Base-by-base conservation (phyloP, 768 basidiomycete species). In the Mycena olivaceomarginata region DNA sequence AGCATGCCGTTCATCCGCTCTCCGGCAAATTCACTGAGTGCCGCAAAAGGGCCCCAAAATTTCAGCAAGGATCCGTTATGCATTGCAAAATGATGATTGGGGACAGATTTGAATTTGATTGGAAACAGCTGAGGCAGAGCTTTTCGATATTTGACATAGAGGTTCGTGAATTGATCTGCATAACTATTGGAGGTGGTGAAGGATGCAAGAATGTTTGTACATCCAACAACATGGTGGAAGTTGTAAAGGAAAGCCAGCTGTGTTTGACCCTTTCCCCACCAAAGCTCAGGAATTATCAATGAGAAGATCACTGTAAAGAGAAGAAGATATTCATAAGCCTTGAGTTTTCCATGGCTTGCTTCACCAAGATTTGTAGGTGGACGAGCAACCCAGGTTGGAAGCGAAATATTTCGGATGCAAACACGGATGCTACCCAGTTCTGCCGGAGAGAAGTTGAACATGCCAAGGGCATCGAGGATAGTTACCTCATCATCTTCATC, bases 31-130 rank as follows among this genome's bases (percentile, higher is more conserved):
- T 86, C 84, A 81, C 83, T 84, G 12, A 86, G 65, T 6, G 59
- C 62, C 16, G 80, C 22, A 5, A 85, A 66, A 40, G 85, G 83
- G 1, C 84, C 85, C 85, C 85, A 86, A 62, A 70, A 81, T 69
- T 84, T 84, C 16, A 86, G 60, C 1, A 81, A 63, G 10, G 74
- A 68, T 15, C 70, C 80, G 80, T 83, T 81, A 57, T 86, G 85
- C 85, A 85, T 82, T 25, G 84, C 85, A 79, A 80, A 86, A 63
- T 86, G 85, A 63, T 85, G 82, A 74, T 86, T 86, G 12, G 85
- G 84, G n/a, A 76, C 74, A 37, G 82, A 80, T 9, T 51, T 37
- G 51, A 75, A 70, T 15, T 78, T 39, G 12, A 57, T 31, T 6
- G 82, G 80, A 76, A 82, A 85, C 11, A 85, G 70, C 0, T 68